Conservation (phyloP, 306 rosid species). For the Datisca glomerata region DNA sequence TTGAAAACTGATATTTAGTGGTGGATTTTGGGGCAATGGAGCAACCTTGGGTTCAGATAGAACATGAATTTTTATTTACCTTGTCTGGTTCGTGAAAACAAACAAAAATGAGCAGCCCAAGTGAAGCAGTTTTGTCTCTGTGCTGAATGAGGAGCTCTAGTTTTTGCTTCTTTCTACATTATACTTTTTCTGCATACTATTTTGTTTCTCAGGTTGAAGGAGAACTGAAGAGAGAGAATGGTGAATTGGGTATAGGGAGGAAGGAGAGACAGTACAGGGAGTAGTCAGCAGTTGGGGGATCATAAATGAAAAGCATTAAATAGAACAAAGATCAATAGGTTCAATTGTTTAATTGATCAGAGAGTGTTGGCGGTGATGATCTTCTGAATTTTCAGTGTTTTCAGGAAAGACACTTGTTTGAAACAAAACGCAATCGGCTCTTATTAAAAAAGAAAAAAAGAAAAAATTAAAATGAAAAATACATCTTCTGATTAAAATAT, state of each 20-base stretch:
- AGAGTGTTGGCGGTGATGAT: conserved; percentile 26
- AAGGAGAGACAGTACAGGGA: conserved; percentile 2
- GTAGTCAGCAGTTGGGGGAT: conserved; percentile 19
- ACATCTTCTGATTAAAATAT: too few relatives aligned
- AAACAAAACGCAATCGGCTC: not conserved
- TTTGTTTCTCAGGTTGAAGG: conserved; percentile 2
- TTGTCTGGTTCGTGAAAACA: conserved; percentile 28
- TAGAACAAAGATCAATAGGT: conserved; percentile 19
- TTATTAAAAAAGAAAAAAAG: not conserved
- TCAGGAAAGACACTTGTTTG: not conserved
- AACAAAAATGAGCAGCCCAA: conserved; percentile 28
- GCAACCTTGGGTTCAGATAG: conserved; percentile 8
- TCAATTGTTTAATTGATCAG: conserved; percentile 46
- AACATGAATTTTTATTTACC: too few relatives aligned
- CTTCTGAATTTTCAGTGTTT: not conserved
- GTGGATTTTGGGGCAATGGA: conserved; percentile 11
- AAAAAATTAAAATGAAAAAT: too few relatives aligned
- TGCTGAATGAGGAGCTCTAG: conserved; percentile 24
- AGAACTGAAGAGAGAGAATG: not conserved
- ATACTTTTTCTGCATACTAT: too few relatives aligned
- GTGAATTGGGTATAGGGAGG: too few relatives aligned
- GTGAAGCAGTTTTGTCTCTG: conserved; percentile 33
- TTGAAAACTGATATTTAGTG: conserved; percentile 6
- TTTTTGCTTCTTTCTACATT: too few relatives aligned
- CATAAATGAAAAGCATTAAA: conserved; percentile 36